Percentiles rank a stretch among this genome's conserved stretches.
Conservation (phyloP, 1,139 yeast species). For the Kodamaea ohmeri region DNA sequence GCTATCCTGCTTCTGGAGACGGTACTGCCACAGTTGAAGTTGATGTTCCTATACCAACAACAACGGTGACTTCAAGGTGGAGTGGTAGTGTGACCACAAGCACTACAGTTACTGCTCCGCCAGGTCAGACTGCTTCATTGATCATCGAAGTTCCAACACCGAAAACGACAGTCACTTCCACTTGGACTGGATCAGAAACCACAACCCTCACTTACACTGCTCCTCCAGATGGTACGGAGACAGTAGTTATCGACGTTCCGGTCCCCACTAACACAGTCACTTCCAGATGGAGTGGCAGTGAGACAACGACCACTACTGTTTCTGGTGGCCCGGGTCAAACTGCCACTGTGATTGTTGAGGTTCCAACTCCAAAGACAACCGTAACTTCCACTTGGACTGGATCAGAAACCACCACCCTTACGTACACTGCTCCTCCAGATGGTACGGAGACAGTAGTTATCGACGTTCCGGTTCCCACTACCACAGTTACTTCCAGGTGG, state of each 20-base stretch:
- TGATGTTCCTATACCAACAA: constrained; percentile 16
- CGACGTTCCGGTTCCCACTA: background rate
- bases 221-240: constrained; percentile 16
- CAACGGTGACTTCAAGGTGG: constrained; percentile 12
- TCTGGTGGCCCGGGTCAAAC: constrained; percentile 15
- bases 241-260: constrained; percentile 16
- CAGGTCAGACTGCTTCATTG: constrained; percentile 11
- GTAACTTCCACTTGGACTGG: constrained; percentile 14
- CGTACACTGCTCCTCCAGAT: constrained; percentile 5
- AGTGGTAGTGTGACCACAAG: constrained; percentile 9
- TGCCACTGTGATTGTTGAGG: constrained; percentile 17
- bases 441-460: background rate
- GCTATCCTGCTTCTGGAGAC: constrained; percentile 15
- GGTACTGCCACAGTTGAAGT: constrained; percentile 10
- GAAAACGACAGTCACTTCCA: constrained; percentile 17
- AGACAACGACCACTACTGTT: constrained; percentile 3
- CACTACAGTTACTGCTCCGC: constrained; percentile 8
- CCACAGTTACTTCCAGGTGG: background rate
- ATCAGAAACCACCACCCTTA: background rate
- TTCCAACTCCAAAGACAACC: constrained; percentile 15
- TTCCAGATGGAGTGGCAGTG: constrained; percentile 8
- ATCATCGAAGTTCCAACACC: constrained; percentile 11
- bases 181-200: constrained; percentile 12
- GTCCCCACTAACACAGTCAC: constrained; percentile 16
- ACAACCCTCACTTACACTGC: constrained; percentile 6